These are phyloP conservation scores for Aspergillus sparsus DNA, from an alignment of 495 filamentous ascomycete species.

Conservation along the genomic window DNA sequence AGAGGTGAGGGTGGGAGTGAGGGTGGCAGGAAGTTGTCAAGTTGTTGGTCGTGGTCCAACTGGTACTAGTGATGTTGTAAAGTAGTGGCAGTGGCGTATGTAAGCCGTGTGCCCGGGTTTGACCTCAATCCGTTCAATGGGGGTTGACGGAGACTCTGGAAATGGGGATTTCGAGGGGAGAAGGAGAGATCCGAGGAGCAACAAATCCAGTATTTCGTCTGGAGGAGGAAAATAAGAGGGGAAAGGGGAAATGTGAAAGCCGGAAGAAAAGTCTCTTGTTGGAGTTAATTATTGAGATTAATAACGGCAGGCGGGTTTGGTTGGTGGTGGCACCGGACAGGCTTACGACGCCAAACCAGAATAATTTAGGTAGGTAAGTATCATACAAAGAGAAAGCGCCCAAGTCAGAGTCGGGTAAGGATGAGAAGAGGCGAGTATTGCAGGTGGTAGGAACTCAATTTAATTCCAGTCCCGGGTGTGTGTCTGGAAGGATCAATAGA, in stretches of 20 bases:
- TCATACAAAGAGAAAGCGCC: slow-evolving; percentile 7
- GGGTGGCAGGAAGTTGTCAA: not conserved
- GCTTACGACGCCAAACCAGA: slow-evolving; percentile 19
- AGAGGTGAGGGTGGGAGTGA: slow-evolving; percentile 4
- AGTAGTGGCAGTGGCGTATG: slow-evolving; percentile 20
- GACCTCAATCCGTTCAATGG: too few relatives aligned
- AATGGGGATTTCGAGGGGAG: slow-evolving; percentile 1
- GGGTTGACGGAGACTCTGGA: not conserved
- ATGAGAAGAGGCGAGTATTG: not conserved
- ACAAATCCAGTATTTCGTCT: not conserved
- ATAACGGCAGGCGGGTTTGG: slow-evolving; percentile 13
- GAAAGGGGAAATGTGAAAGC: slow-evolving; percentile 3
- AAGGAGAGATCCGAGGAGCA: not conserved
- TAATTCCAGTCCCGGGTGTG: not conserved
- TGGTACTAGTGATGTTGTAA: not conserved
- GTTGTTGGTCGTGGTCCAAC: not conserved
- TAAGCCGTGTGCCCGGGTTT: slow-evolving; percentile 16
- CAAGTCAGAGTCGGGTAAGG: not conserved
- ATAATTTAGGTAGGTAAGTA: too few relatives aligned
- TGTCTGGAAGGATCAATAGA: not conserved
- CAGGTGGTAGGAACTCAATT: not conserved
- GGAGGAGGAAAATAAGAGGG: not conserved
- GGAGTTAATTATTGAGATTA: not conserved
- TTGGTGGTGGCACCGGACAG: slow-evolving; percentile 17
- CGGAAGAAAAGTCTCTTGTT: slow-evolving; percentile 9